Base-by-base conservation (phyloP, 169 alveolate genomes). In the Cystoisospora suis region DNA sequence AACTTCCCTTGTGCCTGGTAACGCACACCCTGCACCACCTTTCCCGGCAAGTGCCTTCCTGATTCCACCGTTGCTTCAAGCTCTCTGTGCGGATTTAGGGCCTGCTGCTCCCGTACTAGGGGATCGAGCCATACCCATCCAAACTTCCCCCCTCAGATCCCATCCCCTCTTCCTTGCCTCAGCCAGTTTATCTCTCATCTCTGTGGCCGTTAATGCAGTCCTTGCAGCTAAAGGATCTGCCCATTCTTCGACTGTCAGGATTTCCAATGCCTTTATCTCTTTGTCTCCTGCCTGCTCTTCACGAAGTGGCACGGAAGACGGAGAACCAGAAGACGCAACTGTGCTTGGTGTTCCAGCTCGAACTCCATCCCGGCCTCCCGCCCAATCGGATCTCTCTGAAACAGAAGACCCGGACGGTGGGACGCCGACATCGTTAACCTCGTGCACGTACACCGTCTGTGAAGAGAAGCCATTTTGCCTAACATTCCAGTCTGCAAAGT, bases 171-270 rank as follows among this genome's bases (percentile, higher is more conserved):
- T 72, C 34, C 56, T 32, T 3, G 58, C 56, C 32, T 36, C 27
- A 20, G 38, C 83, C n/a, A 72, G 27, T 34, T 17, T 6, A 38
- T 38, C 15, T 38, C 44, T 83, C 42, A 29, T 65, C 27, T 38
- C 65, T 23, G 79, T 46, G 17, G 38, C 17, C 40, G 4, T 36
- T 29, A 83, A 17, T 7, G 80, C 89, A 9, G 34, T 46, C 12
- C 17, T 12, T 27, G 89, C 89, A 15, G 89, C 89, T 9, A 83
- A 20, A 3, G 89, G 89, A 59, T 83, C 61, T 38, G 44, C 56
- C 89, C 89, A 83, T 15, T 83, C 89, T 40, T 83, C 89, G 5
- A 83, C 20, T 27, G 44, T 29, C 47, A 83, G 38, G 23, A 83
- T 44, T 61, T 83, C 89, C 58, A 42, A 42, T 40, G 70, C 89